Conservation (phyloP, 2,329 filamentous ascomycete species). For the Colletotrichum eleusines region DNA sequence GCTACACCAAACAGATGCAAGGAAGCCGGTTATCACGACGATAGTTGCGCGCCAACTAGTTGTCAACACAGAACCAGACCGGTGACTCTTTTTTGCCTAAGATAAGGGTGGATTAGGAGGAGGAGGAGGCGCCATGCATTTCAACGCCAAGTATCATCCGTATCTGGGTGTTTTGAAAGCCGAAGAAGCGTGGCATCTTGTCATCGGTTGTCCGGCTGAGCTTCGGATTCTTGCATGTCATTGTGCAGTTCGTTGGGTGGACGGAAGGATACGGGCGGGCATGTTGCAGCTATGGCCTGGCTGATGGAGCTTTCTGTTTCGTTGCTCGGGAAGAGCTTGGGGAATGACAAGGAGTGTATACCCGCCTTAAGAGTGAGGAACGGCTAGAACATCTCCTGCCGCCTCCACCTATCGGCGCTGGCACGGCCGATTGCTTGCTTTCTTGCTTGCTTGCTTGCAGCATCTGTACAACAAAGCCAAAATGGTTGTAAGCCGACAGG, state of each 20-base stretch:
- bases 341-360: background rate
- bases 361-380: background rate
- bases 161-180: conserved; percentile 31
- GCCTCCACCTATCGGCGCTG: background rate
- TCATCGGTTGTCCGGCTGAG: conserved; percentile 9
- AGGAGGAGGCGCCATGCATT: background rate
- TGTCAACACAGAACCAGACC: conserved; percentile 1
- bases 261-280: conserved; percentile 15
- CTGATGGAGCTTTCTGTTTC: background rate
- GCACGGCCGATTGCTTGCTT: conserved; percentile 1
- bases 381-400: too few relatives aligned
- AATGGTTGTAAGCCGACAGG: background rate
- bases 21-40: conserved; percentile 2
- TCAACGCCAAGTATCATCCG: background rate
- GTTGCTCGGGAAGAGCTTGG: background rate
- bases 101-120: too few relatives aligned
- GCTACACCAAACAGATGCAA: conserved; percentile 22
- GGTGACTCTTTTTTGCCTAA: background rate
- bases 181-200: conserved; percentile 21
- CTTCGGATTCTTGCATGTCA: conserved; percentile 33
- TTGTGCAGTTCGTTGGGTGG: conserved; percentile 29
- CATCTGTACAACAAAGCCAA: conserved; percentile 11
- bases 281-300: background rate
- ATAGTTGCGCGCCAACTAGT: background rate
- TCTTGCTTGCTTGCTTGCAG: background rate